phyloP scores from a whole-genome alignment of 2,329 filamentous ascomycete species.

The Diplocarpon mali region DNA sequence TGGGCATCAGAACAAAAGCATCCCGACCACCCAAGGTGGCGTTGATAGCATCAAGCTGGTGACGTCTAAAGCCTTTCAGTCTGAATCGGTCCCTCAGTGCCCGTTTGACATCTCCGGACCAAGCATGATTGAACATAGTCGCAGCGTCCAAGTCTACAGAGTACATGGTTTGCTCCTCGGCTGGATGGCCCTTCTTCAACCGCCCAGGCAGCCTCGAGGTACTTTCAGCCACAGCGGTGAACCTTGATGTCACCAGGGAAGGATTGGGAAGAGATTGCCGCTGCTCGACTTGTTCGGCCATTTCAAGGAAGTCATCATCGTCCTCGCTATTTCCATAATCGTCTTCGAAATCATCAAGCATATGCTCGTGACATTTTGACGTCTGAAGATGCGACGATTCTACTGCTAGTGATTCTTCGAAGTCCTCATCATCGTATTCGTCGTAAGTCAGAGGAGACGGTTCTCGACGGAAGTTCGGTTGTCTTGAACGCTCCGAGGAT shows the following conservation, averaged over 20 bases:
- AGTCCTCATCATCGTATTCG: slow-evolving; percentile 18
- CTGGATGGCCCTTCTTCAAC: slow-evolving; percentile 8
- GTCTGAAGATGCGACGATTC: slow-evolving; percentile 14
- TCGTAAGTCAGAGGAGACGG: slow-evolving; percentile 14
- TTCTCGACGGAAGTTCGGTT: slow-evolving; percentile 16
- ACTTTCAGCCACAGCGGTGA: slow-evolving; percentile 8
- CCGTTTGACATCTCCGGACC: slow-evolving; percentile 76
- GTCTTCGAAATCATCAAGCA: slow-evolving; percentile 4
- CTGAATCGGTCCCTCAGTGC: slow-evolving; percentile 77
- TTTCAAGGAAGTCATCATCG: slow-evolving; percentile 28
- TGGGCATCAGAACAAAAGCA: slow-evolving; percentile 94
- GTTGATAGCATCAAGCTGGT: slow-evolving; percentile 94
- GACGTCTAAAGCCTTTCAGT: slow-evolving; percentile 75
- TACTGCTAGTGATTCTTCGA: slow-evolving; percentile 19
- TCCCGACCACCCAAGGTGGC: slow-evolving; percentile 80
- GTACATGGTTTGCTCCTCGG: slow-evolving; percentile 22
- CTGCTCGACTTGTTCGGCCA: slow-evolving; percentile 33
- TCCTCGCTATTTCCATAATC: slow-evolving; percentile 14
- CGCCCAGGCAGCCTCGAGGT: slow-evolving; percentile 1
- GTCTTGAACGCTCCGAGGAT: slow-evolving; percentile 5
- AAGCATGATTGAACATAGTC: slow-evolving; percentile 54
- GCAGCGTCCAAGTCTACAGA: slow-evolving; percentile 29
- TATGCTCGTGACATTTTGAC: slow-evolving; percentile 2
- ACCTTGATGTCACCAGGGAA: slow-evolving; percentile 1
- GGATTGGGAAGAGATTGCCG: slow-evolving; percentile 18